A percentile compares a stretch with the other conserved stretches of the same genome.
These are phyloP conservation scores for Solanum arcanum DNA, from an alignment of 257 asterid genomes.

Conservation along the genomic window DNA sequence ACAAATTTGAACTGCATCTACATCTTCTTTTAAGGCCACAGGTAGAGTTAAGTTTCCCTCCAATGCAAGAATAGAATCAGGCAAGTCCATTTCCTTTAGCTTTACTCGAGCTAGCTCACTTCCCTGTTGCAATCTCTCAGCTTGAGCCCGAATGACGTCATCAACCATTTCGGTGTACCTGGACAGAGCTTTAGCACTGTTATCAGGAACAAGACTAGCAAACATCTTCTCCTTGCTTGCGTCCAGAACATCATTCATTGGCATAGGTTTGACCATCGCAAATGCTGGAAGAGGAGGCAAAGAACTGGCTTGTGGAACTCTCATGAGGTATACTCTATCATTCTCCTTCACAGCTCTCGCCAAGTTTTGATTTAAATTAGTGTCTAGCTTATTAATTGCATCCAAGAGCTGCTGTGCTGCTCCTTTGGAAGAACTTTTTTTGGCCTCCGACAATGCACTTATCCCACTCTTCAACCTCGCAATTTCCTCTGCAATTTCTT, in stretches of 20 bases:
- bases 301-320: constrained; percentile 85
- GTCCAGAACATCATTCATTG: constrained; percentile 82
- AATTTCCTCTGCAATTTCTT: constrained; percentile 96
- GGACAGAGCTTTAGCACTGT: constrained; percentile 88
- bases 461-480: constrained; percentile 89
- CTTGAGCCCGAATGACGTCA: constrained; percentile 79
- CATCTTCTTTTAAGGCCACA: constrained; percentile 59
- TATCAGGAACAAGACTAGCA: constrained; percentile 92
- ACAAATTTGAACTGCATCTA: constrained; percentile 89
- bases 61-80: constrained; percentile 84
- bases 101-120: constrained; percentile 97
- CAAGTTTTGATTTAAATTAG: constrained; percentile 53
- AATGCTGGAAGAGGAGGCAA: constrained; percentile 74
- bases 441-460: constrained; percentile 58
- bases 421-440: constrained; percentile 71
- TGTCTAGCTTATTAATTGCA: constrained; percentile 64
- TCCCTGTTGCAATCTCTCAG: constrained; percentile 96
- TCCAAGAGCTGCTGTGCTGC: constrained; percentile 84
- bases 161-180: constrained; percentile 97
- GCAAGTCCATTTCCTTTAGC: constrained; percentile 92
- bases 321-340: constrained; percentile 89
- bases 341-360: constrained; percentile 94
- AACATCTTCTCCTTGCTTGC: constrained; percentile 87
- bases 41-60: constrained; percentile 75
- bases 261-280: constrained; percentile 90